Evolutionary conservation across 2,329 filamentous ascomycete genomes (phyloP).

Genomic region (Magnaporthiopsis rhizophila): DNA sequence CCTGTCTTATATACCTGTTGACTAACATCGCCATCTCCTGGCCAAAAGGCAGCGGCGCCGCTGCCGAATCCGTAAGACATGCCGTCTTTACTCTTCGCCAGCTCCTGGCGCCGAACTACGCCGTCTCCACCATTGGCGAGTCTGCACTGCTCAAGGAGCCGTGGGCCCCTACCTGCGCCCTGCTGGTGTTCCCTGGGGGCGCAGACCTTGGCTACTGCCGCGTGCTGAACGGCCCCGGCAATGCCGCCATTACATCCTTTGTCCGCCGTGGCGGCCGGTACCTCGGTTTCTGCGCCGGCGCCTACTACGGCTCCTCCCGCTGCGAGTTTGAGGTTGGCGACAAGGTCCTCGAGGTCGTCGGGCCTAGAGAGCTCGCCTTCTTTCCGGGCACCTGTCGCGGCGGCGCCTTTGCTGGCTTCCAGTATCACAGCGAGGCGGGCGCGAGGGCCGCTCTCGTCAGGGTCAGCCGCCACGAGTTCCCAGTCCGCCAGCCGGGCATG

Average conservation of each 20-base stretch:
- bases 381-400: conserved; percentile 83
- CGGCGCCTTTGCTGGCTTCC: conserved; percentile 80
- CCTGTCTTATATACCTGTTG: not conserved
- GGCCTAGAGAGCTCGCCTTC: conserved; percentile 76
- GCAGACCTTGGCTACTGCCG: conserved; percentile 91
- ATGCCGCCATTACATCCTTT: conserved; percentile 74
- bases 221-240: conserved; percentile 79
- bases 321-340: conserved; percentile 94
- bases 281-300: conserved; percentile 88
- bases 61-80: conserved; percentile 81
- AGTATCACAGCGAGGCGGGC: conserved; percentile 81
- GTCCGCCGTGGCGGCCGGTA: conserved; percentile 80
- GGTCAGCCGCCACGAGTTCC: conserved; percentile 54
- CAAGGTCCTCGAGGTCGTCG: conserved; percentile 73
- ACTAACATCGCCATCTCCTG: not conserved
- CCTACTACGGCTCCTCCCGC: conserved; percentile 72
- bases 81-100: conserved; percentile 80
- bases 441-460: conserved; percentile 63
- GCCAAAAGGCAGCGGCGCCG: conserved; percentile 67
- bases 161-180: conserved; percentile 77
- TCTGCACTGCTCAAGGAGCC: conserved; percentile 80
- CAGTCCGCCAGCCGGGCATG: conserved; percentile 24
- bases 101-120: conserved; percentile 83
- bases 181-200: conserved; percentile 87
- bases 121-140: conserved; percentile 77